A percentile compares a stretch with the other conserved stretches of the same genome.
Conservation (phyloP, 768 basidiomycete species). For the Suillus lakei region DNA sequence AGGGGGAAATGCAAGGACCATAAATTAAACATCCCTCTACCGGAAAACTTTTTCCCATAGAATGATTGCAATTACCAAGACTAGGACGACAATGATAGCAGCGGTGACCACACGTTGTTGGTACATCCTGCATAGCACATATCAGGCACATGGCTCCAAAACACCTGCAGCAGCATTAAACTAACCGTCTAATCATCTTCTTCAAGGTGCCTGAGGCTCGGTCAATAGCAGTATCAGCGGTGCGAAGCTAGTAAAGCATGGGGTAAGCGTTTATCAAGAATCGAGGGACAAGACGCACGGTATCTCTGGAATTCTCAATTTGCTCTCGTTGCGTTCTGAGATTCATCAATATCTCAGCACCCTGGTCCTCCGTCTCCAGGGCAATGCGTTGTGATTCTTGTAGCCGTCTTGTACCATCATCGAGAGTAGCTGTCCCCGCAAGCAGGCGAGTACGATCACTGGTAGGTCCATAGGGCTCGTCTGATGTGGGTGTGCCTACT, state of each 20-base stretch:
- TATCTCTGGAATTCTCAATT: constrained; percentile 91
- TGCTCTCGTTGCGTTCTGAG: constrained; percentile 89
- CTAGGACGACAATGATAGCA: constrained; percentile 83
- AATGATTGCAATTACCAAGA: constrained; percentile 82
- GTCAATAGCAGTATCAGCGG: constrained; percentile 89
- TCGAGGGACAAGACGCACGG: constrained; percentile 47
- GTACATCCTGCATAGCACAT: constrained; percentile 79
- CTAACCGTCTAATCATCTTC: constrained; percentile 94
- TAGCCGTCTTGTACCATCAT: constrained; percentile 83
- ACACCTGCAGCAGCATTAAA: constrained; percentile 15
- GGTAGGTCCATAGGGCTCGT: constrained; percentile 77
- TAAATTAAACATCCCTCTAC: constrained; percentile 25
- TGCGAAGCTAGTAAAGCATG: constrained; percentile 60
- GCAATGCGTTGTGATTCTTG: constrained; percentile 93
- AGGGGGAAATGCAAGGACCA: constrained; percentile 22
- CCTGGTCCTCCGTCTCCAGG: constrained; percentile 95
- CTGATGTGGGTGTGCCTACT: constrained; percentile 51
- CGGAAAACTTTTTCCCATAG: constrained; percentile 77
- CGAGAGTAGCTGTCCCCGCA: constrained; percentile 74
- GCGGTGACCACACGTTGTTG: constrained; percentile 91
- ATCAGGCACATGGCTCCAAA: constrained; percentile 24
- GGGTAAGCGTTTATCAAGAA: background rate
- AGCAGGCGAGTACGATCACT: constrained; percentile 83
- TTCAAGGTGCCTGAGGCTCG: constrained; percentile 90
- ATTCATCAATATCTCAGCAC: constrained; percentile 88